Percentiles rank a stretch among this genome's conserved stretches.
Conservation (phyloP, 345 rosid species). For the Dipteronia sinensis region DNA sequence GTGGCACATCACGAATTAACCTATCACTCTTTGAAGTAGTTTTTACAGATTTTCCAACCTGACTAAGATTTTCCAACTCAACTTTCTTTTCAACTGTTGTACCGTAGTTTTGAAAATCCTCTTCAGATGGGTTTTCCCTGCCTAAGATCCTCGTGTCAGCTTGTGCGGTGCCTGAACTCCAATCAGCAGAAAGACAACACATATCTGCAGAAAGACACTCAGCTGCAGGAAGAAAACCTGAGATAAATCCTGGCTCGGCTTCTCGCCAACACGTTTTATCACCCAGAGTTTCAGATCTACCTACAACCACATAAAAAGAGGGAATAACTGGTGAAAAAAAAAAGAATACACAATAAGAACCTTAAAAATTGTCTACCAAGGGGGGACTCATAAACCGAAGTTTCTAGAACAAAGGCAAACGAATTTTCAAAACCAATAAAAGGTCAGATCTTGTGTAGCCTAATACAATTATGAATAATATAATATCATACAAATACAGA, state of each 20-base stretch:
- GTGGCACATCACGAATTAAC: conserved; percentile 36
- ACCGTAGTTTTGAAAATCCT: conserved; percentile 15
- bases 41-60: conserved; percentile 15
- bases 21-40: conserved; percentile 28
- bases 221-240: conserved; percentile 11
- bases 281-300: background rate
- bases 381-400: background rate
- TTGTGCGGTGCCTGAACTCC: background rate
- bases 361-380: background rate
- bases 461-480: background rate
- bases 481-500: conserved; percentile 7
- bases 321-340: background rate
- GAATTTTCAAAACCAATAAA: background rate
- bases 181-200: conserved; percentile 14
- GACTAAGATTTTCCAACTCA: conserved; percentile 18
- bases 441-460: background rate
- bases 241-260: background rate
- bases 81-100: conserved; percentile 13
- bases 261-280: background rate
- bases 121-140: conserved; percentile 12
- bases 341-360: background rate
- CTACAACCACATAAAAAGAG: conserved; percentile 5
- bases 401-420: background rate
- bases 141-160: background rate
- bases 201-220: conserved; percentile 16